A percentile compares a stretch with the other conserved stretches of the same genome.
Conservation (phyloP, 1,139 yeast species). For the Nematodospora anomalae region DNA sequence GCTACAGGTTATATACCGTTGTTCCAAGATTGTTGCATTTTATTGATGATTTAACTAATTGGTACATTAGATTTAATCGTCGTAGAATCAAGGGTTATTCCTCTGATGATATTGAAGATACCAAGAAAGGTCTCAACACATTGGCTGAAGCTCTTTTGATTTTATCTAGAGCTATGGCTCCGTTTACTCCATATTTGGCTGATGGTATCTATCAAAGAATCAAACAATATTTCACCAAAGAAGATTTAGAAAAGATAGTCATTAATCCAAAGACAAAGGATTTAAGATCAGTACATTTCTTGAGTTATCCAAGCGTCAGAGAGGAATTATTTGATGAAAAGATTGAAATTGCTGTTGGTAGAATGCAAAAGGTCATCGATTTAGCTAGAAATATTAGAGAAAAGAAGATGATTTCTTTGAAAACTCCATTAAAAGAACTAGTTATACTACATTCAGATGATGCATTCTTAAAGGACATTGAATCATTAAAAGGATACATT, state of each 20-base stretch:
- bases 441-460: constrained; percentile 82
- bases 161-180: constrained; percentile 95
- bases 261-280: constrained; percentile 51
- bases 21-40: constrained; percentile 87
- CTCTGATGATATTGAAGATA: constrained; percentile 79
- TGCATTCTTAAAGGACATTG: constrained; percentile 73
- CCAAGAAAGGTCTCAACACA: constrained; percentile 83
- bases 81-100: constrained; percentile 88
- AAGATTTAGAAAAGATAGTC: constrained; percentile 45
- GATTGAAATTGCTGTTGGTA: constrained; percentile 79
- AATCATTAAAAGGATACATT: constrained; percentile 74
- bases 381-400: constrained; percentile 96
- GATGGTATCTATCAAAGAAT: constrained; percentile 85
- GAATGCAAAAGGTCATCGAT: constrained; percentile 98
- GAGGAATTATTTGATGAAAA: constrained; percentile 75
- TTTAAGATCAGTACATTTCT: constrained; percentile 86
- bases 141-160: constrained; percentile 87
- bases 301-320: constrained; percentile 84
- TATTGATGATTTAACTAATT: constrained; percentile 93
- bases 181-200: constrained; percentile 94
- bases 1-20: constrained; percentile 90
- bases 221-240: constrained; percentile 57
- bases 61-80: constrained; percentile 99
- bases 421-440: constrained; percentile 89
- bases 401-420: constrained; percentile 87